phyloP scores from a whole-genome alignment of 495 filamentous ascomycete genomes.

The Friedmanniomyces endolithicus region DNA sequence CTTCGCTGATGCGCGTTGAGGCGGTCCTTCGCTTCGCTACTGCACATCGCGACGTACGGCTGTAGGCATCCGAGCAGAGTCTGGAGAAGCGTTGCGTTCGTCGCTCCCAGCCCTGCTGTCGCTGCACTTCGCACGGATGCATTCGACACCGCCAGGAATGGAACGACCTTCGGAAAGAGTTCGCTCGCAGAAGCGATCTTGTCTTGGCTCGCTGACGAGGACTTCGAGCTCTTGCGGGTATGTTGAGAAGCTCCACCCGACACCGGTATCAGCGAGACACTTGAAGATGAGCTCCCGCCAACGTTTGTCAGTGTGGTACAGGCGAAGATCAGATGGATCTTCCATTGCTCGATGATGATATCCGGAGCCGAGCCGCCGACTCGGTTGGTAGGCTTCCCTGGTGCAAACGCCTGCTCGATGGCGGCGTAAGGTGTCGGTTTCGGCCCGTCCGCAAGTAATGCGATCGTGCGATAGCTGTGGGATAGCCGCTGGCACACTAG shows the following conservation, averaged over 20 bases:
- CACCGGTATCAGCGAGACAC: conserved; percentile 39
- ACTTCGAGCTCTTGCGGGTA: conserved; percentile 69
- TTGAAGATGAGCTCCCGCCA: conserved; percentile 31
- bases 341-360: conserved; percentile 93
- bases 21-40: conserved; percentile 77
- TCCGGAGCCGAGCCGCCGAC: conserved; percentile 67
- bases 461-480: conserved; percentile 80
- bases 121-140: conserved; percentile 74
- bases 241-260: conserved; percentile 58
- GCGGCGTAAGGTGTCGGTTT: conserved; percentile 47
- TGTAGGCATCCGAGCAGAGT: conserved; percentile 84
- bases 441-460: conserved; percentile 59
- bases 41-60: conserved; percentile 64
- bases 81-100: conserved; percentile 90
- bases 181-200: conserved; percentile 79
- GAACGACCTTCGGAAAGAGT: conserved; percentile 82
- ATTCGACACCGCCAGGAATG: conserved; percentile 64
- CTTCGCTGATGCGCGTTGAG: conserved; percentile 64
- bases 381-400: conserved; percentile 32
- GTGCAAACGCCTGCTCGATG: conserved; percentile 37
- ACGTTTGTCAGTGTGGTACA: conserved; percentile 88
- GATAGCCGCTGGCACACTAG: conserved; percentile 81
- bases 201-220: conserved; percentile 50
- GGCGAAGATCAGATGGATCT: conserved; percentile 92
- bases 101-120: conserved; percentile 83